These are phyloP conservation scores for Shiraia sp. DNA, from an alignment of 2,329 filamentous ascomycete species.

Conservation along the genomic window DNA sequence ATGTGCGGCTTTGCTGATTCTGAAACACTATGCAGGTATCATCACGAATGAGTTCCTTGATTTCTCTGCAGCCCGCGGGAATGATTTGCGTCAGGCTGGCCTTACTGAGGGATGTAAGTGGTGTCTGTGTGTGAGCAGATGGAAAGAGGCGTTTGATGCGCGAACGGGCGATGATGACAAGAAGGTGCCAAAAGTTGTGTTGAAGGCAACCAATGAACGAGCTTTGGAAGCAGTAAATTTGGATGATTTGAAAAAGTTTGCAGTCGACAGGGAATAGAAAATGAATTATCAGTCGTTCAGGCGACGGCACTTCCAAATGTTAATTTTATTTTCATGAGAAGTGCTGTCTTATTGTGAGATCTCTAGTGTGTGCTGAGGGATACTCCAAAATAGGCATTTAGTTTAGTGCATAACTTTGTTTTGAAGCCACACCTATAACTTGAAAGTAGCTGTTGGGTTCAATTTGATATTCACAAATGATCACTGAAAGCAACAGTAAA, in stretches of 20 bases:
- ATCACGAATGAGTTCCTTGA: conserved; percentile 66
- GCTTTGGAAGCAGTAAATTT: conserved; percentile 54
- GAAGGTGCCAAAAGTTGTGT: conserved; percentile 54
- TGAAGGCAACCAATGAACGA: conserved; percentile 58
- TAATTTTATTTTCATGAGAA: background rate
- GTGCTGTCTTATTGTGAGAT: too few relatives aligned
- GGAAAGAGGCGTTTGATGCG: conserved; percentile 64
- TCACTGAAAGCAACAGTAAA: too few relatives aligned
- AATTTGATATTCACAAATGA: too few relatives aligned
- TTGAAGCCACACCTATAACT: too few relatives aligned
- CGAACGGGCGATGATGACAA: conserved; percentile 52
- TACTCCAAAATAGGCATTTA: too few relatives aligned
- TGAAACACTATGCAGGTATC: conserved; percentile 42
- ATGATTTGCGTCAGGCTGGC: conserved; percentile 60
- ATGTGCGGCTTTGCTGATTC: too few relatives aligned
- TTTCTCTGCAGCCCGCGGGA: conserved; percentile 62
- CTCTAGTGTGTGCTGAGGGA: too few relatives aligned
- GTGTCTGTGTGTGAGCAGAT: conserved; percentile 64
- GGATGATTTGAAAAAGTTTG: conserved; percentile 56
- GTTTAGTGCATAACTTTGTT: too few relatives aligned
- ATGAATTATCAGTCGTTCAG: background rate
- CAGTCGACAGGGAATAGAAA: conserved; percentile 42
- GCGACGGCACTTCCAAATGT: background rate
- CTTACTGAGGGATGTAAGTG: conserved; percentile 64
- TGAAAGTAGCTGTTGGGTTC: too few relatives aligned